Conservation (phyloP, 768 basidiomycete genomes). For the Lactifluus hygrophoroides region DNA sequence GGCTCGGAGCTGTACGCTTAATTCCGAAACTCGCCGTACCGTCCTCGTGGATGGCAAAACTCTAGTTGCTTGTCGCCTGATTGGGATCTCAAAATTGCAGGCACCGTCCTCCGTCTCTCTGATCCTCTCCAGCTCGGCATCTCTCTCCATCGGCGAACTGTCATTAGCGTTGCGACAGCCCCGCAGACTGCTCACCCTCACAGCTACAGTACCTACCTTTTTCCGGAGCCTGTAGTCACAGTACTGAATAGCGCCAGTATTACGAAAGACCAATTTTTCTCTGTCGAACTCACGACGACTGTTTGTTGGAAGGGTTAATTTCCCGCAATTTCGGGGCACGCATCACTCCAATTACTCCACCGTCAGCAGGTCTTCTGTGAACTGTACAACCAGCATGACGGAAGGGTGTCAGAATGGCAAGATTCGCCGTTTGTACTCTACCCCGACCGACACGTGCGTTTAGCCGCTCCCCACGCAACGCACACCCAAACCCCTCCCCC, state of each 20-base stretch:
- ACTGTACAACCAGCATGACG: slow-evolving; percentile 6
- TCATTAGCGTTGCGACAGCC: background rate
- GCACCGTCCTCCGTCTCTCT: slow-evolving; percentile 9
- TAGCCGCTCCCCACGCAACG: too few relatives aligned
- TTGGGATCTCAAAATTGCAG: slow-evolving; percentile 15
- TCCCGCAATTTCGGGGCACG: background rate
- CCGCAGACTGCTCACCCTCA: background rate
- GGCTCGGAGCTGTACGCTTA: slow-evolving; percentile 15
- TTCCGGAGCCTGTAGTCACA: background rate
- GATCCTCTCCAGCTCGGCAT: slow-evolving; percentile 8
- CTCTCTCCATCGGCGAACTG: background rate
- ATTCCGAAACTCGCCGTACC: slow-evolving; percentile 1
- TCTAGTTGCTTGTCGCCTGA: slow-evolving; percentile 11
- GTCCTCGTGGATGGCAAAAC: slow-evolving; percentile 4
- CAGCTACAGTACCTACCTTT: too few relatives aligned
- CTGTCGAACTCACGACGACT: background rate
- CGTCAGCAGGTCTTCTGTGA: slow-evolving; percentile 11
- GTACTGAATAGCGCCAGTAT: background rate
- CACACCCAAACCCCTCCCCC: too few relatives aligned
- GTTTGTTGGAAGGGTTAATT: slow-evolving; percentile 12
- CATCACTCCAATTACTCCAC: slow-evolving; percentile 9
- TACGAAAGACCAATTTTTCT: slow-evolving; percentile 5
- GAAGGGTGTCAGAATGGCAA: slow-evolving; percentile 13
- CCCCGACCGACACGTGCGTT: background rate
- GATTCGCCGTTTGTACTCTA: slow-evolving; percentile 9